Base-by-base conservation (phyloP, 192 early-diverging fungal genomes). In the Coemansia sp. region DNA sequence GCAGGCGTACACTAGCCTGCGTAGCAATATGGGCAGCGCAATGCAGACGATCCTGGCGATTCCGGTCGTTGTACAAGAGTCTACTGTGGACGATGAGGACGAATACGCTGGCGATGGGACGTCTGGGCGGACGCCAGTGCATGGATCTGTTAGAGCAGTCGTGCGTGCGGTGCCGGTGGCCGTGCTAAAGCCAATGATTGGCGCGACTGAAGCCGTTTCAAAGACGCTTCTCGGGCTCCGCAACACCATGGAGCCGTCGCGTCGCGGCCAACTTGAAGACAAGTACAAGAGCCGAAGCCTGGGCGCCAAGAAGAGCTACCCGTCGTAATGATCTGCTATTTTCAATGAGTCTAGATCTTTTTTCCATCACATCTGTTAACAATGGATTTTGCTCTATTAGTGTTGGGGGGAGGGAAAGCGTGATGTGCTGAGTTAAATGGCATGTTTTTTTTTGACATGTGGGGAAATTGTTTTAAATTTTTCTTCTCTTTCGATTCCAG, bases 101-200 rank as follows among this genome's bases (percentile, higher is more conserved):
- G 74, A 58, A 7, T 64, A 71, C n/a, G 40, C 29, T 26, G 43
- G 56, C 46, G 63, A 46, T 34, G 74, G 57, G 15, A 61, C 55
- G 31, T 56, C 69, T 4, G 83, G 85, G 49, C 81, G 87, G 49
- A 84, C 88, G 35, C 79, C 86, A 4, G 80, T 72, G 46, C 80
- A 82, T 25, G 75, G 80, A 8, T 78, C 80, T 1, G 75, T 82
- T 8, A 61, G 75, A 8, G 80, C 80, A 3, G 80, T 82, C n/a
- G 80, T 82, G 45, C 80, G 75, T 13, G 80, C 80, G 28, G 75
- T 98, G 28, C 96, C 96, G 0, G 90, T 94, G 18, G 94, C 96
- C 1, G 89, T 96, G 31, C 81, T 98, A 26, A 92, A 92, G 74
- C 96, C 96, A 0, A 93, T 97, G 89, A 97, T 98, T 75, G 95